Evolutionary conservation across 140 eudicot species (phyloP).

Genomic region (Anethum foeniculum): DNA sequence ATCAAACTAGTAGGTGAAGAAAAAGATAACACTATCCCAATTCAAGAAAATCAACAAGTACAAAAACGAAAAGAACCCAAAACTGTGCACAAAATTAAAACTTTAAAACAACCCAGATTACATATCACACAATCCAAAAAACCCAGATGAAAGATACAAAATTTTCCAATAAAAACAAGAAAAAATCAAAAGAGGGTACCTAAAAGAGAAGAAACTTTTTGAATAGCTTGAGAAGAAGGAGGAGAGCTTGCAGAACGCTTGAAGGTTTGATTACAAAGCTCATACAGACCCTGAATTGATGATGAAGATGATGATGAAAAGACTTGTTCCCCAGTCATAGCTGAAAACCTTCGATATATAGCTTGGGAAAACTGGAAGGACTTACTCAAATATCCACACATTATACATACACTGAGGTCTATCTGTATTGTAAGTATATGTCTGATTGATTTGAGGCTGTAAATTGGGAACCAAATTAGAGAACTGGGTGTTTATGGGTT

Average conservation of each 20-base stretch:
- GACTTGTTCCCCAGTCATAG: conserved; percentile 32
- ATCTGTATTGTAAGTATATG: background rate
- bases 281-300: conserved; percentile 64
- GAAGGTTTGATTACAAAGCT: conserved; percentile 58
- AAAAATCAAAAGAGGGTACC: conserved; percentile 32
- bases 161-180: background rate
- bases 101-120: background rate
- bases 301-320: conserved; percentile 24
- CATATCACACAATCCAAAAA: background rate
- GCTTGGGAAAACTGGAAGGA: background rate
- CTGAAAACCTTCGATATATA: conserved; percentile 21
- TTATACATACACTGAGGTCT: background rate
- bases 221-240: conserved; percentile 39
- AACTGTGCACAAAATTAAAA: background rate
- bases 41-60: background rate
- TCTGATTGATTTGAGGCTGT: background rate
- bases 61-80: background rate
- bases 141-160: background rate
- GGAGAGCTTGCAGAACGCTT: conserved; percentile 30
- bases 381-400: conserved; percentile 11
- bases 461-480: background rate
- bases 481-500: background rate
- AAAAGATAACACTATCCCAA: background rate
- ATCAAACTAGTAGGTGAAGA: background rate
- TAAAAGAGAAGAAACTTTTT: conserved; percentile 47